These are phyloP conservation scores for Beta vulgaris DNA, from an alignment of 148 eudicot species.

Conservation along the genomic window DNA sequence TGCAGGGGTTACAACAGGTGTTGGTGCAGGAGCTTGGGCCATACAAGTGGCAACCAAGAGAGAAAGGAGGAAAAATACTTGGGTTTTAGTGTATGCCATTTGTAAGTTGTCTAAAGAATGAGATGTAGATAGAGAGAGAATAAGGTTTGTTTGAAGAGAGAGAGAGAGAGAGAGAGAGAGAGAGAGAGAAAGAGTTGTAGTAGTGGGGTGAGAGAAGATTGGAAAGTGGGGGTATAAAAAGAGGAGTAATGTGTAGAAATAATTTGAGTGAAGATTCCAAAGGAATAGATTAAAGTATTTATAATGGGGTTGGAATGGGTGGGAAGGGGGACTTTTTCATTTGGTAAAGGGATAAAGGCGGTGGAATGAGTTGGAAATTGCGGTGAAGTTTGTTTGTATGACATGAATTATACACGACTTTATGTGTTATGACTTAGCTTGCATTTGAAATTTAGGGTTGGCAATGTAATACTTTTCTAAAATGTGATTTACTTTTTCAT, in stretches of 20 bases:
- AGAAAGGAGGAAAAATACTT: constrained; percentile 20
- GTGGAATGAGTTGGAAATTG: constrained; percentile 22
- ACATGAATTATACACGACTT: too few species aligned
- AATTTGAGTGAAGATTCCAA: background rate
- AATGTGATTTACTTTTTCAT: too few species aligned
- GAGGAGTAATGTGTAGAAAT: too few species aligned
- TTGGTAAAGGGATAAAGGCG: background rate
- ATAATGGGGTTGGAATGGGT: background rate
- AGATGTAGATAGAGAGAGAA: background rate
- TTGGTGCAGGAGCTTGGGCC: constrained; percentile 36
- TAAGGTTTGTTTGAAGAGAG: background rate
- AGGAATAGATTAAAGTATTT: background rate
- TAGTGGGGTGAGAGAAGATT: background rate
- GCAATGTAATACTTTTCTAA: too few species aligned
- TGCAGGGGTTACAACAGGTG: constrained; percentile 23
- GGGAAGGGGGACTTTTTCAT: background rate
- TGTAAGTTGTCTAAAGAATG: too few species aligned
- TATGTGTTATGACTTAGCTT: background rate
- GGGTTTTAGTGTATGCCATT: constrained; percentile 24
- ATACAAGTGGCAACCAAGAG: constrained; percentile 35
- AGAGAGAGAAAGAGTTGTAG: background rate
- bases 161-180: background rate
- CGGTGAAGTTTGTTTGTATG: constrained; percentile 6
- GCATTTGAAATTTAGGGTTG: background rate
- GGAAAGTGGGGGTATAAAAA: background rate